Evolutionary conservation across 129 eudicot species (phyloP), one percentile per base, ranked within the genome.

Genomic region (Oenanthe sinensis): DNA sequence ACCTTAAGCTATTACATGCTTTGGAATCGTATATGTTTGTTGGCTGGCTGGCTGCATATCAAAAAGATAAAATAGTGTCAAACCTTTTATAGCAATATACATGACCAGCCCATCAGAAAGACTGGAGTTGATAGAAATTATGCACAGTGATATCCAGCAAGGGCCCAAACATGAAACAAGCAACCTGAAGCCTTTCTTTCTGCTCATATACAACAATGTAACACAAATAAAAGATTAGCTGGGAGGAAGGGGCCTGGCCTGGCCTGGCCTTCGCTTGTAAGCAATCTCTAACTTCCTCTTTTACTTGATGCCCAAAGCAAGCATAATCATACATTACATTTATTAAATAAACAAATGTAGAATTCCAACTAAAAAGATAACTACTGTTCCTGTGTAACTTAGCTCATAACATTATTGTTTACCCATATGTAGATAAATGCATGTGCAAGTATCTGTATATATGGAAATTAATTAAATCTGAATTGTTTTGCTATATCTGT

Each of bases 271-370:
- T 72, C 2, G 76, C 76, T 72, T 72, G 4, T 3, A 72, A 72
- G 76, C 76, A 10, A 72, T 19, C 17, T 10, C 76, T 24, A 24
- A 44, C 19, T 72, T 44, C 44, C 54, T 13, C 10, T 10, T 22
- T 43, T 72, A 72, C 76, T 72, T 72, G 37, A 44, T n/a, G 76
- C 49, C 54, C 37, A 72, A 72, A 72, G 30, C 36, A 72, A 43
- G 76, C 76, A 43, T 60, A 60, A 60, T 60, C 33, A n/a, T 14
- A 60, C 11, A 60, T 9, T 8, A 9, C 12, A 60, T 24, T 2
- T 16, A 50, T 50, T 19, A 14, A 13, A 46, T 17, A 16, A 22
- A 20, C 58, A 50, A 17, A 50, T 50, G 68, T 10, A 58, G 33
- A n/a, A 24, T 28, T 12, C 12, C 68, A n/a, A 60, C 33, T 24